These are phyloP conservation scores for Ogataea glucozyma DNA, from an alignment of 805 yeast genomes.

Conservation along the genomic window DNA sequence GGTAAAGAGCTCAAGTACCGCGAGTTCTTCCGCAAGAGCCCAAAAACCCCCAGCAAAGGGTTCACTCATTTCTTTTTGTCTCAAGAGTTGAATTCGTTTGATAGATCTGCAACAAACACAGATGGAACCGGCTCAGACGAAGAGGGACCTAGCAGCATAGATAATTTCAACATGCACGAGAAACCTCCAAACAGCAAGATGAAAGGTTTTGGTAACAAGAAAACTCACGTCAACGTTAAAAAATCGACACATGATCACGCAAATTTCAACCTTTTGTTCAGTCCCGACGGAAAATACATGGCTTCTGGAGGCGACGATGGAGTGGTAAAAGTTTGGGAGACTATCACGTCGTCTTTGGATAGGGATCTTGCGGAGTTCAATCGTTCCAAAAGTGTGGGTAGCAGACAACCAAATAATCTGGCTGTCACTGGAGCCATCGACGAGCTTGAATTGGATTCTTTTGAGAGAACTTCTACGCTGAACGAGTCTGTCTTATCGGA, in stretches of 20 bases:
- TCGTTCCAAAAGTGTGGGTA: not conserved
- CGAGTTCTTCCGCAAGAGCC: conserved; percentile 45
- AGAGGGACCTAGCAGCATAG: conserved; percentile 9
- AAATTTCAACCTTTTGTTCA: conserved; percentile 73
- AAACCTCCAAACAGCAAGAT: conserved; percentile 10
- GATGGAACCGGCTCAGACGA: conserved; percentile 6
- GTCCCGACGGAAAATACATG: conserved; percentile 75
- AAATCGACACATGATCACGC: conserved; percentile 40
- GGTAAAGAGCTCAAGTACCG: conserved; percentile 57
- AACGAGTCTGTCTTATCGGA: conserved; percentile 17
- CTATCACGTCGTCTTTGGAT: conserved; percentile 70
- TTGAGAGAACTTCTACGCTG: conserved; percentile 18
- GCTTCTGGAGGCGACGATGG: conserved; percentile 85
- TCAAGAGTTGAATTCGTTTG: conserved; percentile 52
- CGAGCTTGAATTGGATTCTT: conserved; percentile 14
- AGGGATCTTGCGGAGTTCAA: conserved; percentile 34
- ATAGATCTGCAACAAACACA: conserved; percentile 11
- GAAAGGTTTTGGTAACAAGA: not conserved
- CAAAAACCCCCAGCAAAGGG: conserved; percentile 46
- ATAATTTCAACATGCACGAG: conserved; percentile 10
- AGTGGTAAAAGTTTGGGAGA: conserved; percentile 73
- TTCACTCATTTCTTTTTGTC: conserved; percentile 60
- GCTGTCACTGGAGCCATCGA: conserved; percentile 1
- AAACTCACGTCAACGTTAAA: not conserved
- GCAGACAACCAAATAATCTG: not conserved